These are phyloP conservation scores for Colletotrichum plurivorum DNA, from an alignment of 2,329 filamentous ascomycete genomes.

Conservation along the genomic window DNA sequence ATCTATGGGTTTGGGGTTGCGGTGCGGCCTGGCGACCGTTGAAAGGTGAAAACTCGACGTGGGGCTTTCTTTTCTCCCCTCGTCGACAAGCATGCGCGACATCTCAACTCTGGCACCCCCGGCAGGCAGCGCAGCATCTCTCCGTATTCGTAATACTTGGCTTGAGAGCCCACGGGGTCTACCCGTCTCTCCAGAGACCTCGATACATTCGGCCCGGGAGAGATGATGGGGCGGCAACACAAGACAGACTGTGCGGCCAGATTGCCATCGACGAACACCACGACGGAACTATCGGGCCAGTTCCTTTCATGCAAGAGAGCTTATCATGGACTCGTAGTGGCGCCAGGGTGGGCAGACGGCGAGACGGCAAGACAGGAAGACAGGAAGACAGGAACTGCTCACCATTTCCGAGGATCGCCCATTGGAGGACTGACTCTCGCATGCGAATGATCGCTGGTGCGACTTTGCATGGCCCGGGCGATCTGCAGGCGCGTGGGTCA, in stretches of 20 bases:
- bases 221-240: background rate
- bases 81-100: no score
- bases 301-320: slow-evolving; percentile 5
- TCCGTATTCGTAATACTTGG: no score
- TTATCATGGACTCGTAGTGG: slow-evolving; percentile 11
- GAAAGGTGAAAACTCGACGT: background rate
- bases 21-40: slow-evolving; percentile 50
- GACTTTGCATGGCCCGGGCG: slow-evolving; percentile 15
- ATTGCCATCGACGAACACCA: background rate
- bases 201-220: background rate
- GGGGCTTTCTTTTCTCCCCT: background rate
- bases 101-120: background rate
- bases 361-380: slow-evolving; percentile 13
- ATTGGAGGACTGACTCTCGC: slow-evolving; percentile 30
- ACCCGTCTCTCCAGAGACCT: background rate
- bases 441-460: slow-evolving; percentile 24
- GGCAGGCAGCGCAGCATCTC: background rate
- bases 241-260: background rate
- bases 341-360: slow-evolving; percentile 11
- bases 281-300: slow-evolving; percentile 15
- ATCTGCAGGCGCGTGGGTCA: slow-evolving; percentile 36
- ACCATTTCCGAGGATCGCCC: slow-evolving; percentile 18
- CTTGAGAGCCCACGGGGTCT: no score
- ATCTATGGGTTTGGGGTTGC: slow-evolving; percentile 76
- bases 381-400: background rate